phyloP scores from a whole-genome alignment of 2,329 filamentous ascomycete genomes.

The Teratosphaeria nubilosa region DNA sequence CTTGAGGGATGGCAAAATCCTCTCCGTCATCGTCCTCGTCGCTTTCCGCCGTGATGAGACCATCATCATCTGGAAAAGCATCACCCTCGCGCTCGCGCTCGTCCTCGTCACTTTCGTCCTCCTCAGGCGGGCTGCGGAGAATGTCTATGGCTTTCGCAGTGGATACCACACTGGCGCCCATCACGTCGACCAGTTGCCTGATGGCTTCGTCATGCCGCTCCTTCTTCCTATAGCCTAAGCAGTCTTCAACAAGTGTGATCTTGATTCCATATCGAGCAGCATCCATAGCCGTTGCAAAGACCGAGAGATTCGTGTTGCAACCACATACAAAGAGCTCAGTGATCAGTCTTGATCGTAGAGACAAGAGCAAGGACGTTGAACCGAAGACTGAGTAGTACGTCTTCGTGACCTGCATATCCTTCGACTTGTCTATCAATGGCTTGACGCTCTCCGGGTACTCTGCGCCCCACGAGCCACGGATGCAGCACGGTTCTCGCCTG shows the following conservation, averaged over 20 bases:
- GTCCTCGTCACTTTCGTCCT: conserved; percentile 3
- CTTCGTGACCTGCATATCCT: conserved; percentile 53
- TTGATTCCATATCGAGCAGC: conserved; percentile 77
- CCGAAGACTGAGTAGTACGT: conserved; percentile 82
- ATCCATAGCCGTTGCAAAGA: conserved; percentile 85
- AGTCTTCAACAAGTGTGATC: conserved; percentile 83
- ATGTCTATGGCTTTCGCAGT: conserved; percentile 37
- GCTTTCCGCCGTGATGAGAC: conserved; percentile 6
- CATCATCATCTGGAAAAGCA: background rate
- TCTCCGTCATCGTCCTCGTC: conserved; percentile 11
- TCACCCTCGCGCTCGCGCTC: conserved; percentile 7
- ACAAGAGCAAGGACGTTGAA: conserved; percentile 59
- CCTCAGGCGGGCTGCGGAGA: conserved; percentile 9
- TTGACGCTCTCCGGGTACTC: conserved; percentile 42
- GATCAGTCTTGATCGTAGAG: conserved; percentile 74
- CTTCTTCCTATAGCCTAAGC: conserved; percentile 67
- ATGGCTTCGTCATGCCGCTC: conserved; percentile 61
- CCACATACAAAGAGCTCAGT: conserved; percentile 87
- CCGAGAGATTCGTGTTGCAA: conserved; percentile 73
- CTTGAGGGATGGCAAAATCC: background rate
- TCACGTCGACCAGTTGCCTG: conserved; percentile 59
- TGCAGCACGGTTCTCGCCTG: conserved; percentile 31
- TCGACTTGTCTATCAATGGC: conserved; percentile 38
- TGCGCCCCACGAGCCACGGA: conserved; percentile 35
- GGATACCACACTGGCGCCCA: conserved; percentile 58